phyloP scores from a whole-genome alignment of 2,329 filamentous ascomycete species.

The Hypoxylon sp. region DNA sequence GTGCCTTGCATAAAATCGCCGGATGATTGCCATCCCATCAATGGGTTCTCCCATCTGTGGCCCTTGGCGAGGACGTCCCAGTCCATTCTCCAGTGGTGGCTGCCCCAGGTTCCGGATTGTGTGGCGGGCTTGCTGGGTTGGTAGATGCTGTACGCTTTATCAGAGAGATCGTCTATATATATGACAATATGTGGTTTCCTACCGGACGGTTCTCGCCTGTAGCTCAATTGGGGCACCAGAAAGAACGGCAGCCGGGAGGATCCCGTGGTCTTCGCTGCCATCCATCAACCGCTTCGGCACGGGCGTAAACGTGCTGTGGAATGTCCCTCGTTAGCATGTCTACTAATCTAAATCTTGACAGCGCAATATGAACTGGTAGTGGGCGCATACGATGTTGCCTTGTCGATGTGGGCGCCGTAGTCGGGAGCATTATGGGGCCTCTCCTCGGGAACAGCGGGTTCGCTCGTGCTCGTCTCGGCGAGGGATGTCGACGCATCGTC shows the following conservation, averaged over 20 bases:
- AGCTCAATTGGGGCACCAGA: conserved; percentile 95
- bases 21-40: conserved; percentile 99
- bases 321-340: conserved; percentile 19
- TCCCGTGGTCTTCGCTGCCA: conserved; percentile 83
- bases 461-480: conserved; percentile 52
- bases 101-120: conserved; percentile 90
- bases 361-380: not conserved
- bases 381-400: conserved; percentile 85
- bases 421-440: conserved; percentile 78
- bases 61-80: conserved; percentile 96
- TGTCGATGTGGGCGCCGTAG: conserved; percentile 85
- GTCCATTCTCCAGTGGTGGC: conserved; percentile 94
- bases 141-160: conserved; percentile 78
- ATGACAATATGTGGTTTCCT: conserved; percentile 55
- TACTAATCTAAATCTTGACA: too few species aligned
- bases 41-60: conserved; percentile 96
- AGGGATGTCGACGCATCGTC: conserved; percentile 57
- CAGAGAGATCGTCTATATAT: conserved; percentile 5
- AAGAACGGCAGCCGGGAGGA: conserved; percentile 85
- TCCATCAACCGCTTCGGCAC: conserved; percentile 91
- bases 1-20: conserved; percentile 96
- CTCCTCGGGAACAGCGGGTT: conserved; percentile 55
- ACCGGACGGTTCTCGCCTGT: conserved; percentile 95
- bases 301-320: conserved; percentile 85
- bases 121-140: conserved; percentile 93